These are phyloP conservation scores for Myxozyma udenii DNA, from an alignment of 805 yeast species.

Conservation along the genomic window DNA sequence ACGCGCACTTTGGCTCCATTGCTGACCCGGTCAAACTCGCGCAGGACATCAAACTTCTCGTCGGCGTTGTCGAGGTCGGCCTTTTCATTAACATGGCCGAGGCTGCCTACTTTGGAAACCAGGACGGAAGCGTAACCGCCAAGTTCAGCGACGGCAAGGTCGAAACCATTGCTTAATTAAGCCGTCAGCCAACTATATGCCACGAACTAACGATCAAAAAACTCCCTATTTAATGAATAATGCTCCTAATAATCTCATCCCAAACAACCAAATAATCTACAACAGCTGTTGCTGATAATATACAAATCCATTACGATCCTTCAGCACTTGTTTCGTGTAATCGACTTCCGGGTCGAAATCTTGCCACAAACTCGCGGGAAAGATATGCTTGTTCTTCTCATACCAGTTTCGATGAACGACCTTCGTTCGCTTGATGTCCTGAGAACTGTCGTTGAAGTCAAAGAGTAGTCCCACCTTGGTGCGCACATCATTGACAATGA, in stretches of 20 bases:
- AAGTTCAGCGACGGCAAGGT: constrained; percentile 24
- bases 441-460: constrained; percentile 29
- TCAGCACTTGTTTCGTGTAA: constrained; percentile 29
- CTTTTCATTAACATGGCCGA: constrained; percentile 69
- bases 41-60: constrained; percentile 61
- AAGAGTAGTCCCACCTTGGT: constrained; percentile 33
- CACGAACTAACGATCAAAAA: background rate
- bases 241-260: background rate
- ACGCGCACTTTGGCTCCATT: constrained; percentile 86
- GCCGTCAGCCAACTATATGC: background rate
- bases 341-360: constrained; percentile 36
- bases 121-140: constrained; percentile 56
- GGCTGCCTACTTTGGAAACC: constrained; percentile 86
- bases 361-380: constrained; percentile 35
- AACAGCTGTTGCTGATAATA: constrained; percentile 18
- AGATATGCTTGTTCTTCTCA: constrained; percentile 35
- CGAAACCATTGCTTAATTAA: constrained; percentile 9
- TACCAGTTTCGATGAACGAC: constrained; percentile 36
- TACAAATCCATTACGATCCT: constrained; percentile 32
- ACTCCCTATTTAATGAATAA: background rate
- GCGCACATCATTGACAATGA: constrained; percentile 28
- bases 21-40: constrained; percentile 51
- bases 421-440: constrained; percentile 23
- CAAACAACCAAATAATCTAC: background rate
- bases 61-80: constrained; percentile 97